A percentile compares a stretch with the other conserved stretches of the same genome.
These are phyloP conservation scores for Choanephora cucurbitarum DNA, from an alignment of 371 early-diverging fungal species.

Conservation along the genomic window DNA sequence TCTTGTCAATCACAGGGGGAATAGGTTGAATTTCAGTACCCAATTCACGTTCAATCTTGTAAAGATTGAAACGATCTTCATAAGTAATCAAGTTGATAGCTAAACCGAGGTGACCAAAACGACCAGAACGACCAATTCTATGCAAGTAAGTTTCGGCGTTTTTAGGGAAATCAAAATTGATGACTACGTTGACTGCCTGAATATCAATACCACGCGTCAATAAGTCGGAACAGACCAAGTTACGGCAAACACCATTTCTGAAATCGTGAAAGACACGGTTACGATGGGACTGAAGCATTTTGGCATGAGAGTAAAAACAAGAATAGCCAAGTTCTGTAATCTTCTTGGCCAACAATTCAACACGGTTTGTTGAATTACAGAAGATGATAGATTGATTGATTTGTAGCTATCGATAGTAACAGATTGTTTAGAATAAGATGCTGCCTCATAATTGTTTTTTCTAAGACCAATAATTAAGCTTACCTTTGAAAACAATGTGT, in stretches of 20 bases:
- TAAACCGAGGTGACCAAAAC: constrained; percentile 96
- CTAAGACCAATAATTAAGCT: not conserved
- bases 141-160: constrained; percentile 99
- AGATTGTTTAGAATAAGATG: too few species aligned
- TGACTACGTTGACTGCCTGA: constrained; percentile 98
- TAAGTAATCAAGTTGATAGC: constrained; percentile 97
- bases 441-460: too few species aligned
- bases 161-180: constrained; percentile 99
- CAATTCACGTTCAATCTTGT: constrained; percentile 94
- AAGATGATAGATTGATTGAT: constrained; percentile 99
- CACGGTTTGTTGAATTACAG: constrained; percentile 96
- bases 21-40: constrained; percentile 96
- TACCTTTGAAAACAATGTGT: constrained; percentile 93
- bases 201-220: constrained; percentile 99
- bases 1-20: constrained; percentile 91
- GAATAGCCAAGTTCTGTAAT: constrained; percentile 98
- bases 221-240: constrained; percentile 96
- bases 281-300: constrained; percentile 96
- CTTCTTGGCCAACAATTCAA: constrained; percentile 95
- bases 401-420: constrained; percentile 63
- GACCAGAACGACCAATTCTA: constrained; percentile 96
- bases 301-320: constrained; percentile 97
- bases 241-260: constrained; percentile 92
- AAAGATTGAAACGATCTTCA: constrained; percentile 93
- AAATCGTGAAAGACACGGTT: constrained; percentile 99